Evolutionary conservation across 768 basidiomycete species (phyloP).

Genomic region (Kwoniella newhampshirensis): DNA sequence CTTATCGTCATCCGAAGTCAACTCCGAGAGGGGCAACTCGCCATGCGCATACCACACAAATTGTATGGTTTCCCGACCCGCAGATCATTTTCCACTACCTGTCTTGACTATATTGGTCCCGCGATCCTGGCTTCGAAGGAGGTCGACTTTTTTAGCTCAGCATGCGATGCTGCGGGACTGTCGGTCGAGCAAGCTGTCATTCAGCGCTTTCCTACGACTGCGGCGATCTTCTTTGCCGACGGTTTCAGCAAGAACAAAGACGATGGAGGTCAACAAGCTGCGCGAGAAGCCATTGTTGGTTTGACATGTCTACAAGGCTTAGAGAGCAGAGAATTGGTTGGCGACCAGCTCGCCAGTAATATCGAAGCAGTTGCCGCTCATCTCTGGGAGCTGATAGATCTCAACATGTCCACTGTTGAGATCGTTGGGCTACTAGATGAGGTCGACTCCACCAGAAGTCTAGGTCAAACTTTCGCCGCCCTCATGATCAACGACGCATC

Average conservation of each 20-base stretch:
- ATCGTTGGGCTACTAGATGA: conserved; percentile 2
- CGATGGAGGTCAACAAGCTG: background rate
- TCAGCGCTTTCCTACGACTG: conserved; percentile 12
- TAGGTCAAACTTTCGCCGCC: conserved; percentile 3
- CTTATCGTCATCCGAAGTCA: conserved; percentile 65
- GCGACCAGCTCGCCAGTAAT: background rate
- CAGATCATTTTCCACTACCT: conserved; percentile 66
- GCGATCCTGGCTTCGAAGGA: conserved; percentile 58
- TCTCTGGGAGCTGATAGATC: conserved; percentile 15
- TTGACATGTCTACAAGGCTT: conserved; percentile 1
- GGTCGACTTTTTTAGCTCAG: conserved; percentile 58
- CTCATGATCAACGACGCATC: conserved; percentile 14
- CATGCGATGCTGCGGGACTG: conserved; percentile 58
- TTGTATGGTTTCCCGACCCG: conserved; percentile 74
- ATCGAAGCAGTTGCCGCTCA: conserved; percentile 12
- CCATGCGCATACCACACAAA: conserved; percentile 64
- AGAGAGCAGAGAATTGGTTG: background rate
- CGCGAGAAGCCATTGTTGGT: background rate
- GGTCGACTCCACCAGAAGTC: background rate
- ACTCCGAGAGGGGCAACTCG: conserved; percentile 49
- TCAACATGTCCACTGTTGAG: background rate
- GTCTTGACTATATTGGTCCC: conserved; percentile 68
- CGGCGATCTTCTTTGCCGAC: conserved; percentile 17
- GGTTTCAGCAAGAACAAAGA: background rate
- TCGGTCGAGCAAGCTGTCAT: background rate